Percentiles rank a stretch among this genome's conserved stretches.
Conservation (phyloP, 495 filamentous ascomycete species). For the Niebla homalea region DNA sequence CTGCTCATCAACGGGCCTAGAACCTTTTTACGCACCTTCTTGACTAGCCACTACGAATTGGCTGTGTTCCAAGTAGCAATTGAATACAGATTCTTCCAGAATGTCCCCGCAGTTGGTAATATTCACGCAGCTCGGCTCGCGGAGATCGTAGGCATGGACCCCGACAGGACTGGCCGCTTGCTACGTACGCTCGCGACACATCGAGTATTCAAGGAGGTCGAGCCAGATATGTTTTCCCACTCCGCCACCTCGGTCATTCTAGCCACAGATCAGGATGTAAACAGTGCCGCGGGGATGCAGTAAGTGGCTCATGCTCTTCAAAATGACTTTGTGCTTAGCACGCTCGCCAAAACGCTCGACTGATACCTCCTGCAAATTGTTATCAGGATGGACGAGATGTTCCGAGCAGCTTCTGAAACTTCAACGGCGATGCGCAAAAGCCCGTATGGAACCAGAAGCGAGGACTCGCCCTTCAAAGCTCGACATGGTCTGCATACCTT, state of each 20-base stretch:
- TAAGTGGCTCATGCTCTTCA: too few relatives aligned
- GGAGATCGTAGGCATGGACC: slow-evolving; percentile 15
- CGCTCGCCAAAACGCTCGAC: too few relatives aligned
- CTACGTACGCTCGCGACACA: too few relatives aligned
- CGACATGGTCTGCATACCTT: slow-evolving; percentile 15
- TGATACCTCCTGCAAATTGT: not conserved
- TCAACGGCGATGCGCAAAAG: not conserved
- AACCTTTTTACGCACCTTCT: slow-evolving; percentile 5
- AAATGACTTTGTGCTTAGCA: too few relatives aligned
- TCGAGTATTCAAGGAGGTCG: too few relatives aligned
- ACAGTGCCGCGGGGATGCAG: too few relatives aligned
- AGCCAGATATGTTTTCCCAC: too few relatives aligned
- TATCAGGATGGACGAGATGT: slow-evolving; percentile 20
- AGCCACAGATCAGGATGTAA: too few relatives aligned
- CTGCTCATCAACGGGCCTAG: slow-evolving; percentile 19
- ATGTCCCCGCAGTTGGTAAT: slow-evolving; percentile 2
- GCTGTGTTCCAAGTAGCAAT: slow-evolving; percentile 21
- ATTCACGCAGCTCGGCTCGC: slow-evolving; percentile 15
- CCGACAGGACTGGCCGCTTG: slow-evolving; percentile 16
- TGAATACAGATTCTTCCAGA: slow-evolving; percentile 20
- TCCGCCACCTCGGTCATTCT: too few relatives aligned
- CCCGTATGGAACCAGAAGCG: slow-evolving; percentile 7
- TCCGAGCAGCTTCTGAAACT: slow-evolving; percentile 18
- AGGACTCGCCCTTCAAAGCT: slow-evolving; percentile 15
- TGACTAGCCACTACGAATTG: slow-evolving; percentile 15